Evolutionary conservation across 139 green algal species (phyloP).

Genomic region (Micromonas commoda): DNA sequence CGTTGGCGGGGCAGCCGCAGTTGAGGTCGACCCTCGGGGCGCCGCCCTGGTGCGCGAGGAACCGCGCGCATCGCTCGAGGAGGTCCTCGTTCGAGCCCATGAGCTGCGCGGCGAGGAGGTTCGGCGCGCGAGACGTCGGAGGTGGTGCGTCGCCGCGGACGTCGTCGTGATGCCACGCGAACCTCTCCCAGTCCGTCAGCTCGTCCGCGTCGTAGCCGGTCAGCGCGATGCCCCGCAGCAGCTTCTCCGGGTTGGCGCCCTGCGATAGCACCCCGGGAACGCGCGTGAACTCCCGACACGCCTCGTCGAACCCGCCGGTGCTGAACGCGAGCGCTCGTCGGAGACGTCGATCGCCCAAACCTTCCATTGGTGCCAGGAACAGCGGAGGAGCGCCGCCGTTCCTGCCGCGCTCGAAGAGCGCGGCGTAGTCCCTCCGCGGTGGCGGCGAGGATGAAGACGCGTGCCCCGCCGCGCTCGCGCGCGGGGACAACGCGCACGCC

Average conservation of each 20-base stretch:
- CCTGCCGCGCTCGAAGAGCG: neutral
- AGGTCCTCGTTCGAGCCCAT: constrained; percentile 4
- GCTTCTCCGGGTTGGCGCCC: constrained; percentile 12
- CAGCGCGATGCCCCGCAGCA: neutral
- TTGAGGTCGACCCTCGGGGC: constrained; percentile 63
- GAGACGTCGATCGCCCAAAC: constrained; percentile 1
- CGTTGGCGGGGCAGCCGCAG: constrained; percentile 52
- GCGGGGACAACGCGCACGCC: no score
- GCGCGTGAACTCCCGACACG: constrained; percentile 21
- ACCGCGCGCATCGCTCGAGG: neutral
- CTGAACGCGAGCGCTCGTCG: neutral
- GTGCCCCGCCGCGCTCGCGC: neutral
- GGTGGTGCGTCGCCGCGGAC: no score
- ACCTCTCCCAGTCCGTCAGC: neutral
- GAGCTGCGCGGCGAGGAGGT: constrained; percentile 5
- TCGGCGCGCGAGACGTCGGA: neutral
- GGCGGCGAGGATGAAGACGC: neutral
- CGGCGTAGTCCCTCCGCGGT: neutral
- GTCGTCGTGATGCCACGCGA: neutral
- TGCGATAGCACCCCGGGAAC: constrained; percentile 13
- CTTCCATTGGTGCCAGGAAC: constrained; percentile 21
- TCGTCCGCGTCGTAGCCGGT: neutral
- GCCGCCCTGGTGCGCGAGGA: neutral
- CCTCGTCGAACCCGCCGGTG: neutral
- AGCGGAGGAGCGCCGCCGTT: neutral